These are phyloP conservation scores for Trametes sanguinea DNA, from an alignment of 768 basidiomycete species.

Conservation along the genomic window DNA sequence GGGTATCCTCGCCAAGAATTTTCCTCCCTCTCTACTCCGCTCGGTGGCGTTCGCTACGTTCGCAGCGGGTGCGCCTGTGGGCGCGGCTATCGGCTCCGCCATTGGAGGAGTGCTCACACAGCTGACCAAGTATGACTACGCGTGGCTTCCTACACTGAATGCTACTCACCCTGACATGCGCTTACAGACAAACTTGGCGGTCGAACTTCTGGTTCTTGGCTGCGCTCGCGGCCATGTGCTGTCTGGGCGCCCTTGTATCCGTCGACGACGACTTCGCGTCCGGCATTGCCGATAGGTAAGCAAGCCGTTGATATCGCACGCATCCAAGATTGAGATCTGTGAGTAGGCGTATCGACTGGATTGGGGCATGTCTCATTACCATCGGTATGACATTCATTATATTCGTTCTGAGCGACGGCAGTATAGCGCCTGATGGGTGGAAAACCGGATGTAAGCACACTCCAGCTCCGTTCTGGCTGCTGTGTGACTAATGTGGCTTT, in stretches of 20 bases:
- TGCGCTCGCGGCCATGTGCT: constrained; percentile 54
- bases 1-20: constrained; percentile 80
- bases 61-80: constrained; percentile 82
- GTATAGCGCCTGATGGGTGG: constrained; percentile 62
- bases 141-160: background rate
- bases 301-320: background rate
- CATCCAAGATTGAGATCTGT: too few relatives aligned
- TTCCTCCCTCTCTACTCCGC: constrained; percentile 67
- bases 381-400: constrained; percentile 67
- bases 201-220: constrained; percentile 61
- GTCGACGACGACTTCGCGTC: constrained; percentile 58
- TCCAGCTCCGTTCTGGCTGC: constrained; percentile 18
- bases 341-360: constrained; percentile 64
- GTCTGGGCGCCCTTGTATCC: constrained; percentile 54
- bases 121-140: constrained; percentile 37
- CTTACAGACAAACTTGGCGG: constrained; percentile 56
- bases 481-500: constrained; percentile 8
- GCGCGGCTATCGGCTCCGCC: constrained; percentile 67
- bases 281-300: constrained; percentile 30
- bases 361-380: constrained; percentile 69
- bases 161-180: background rate
- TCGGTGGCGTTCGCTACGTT: constrained; percentile 83
- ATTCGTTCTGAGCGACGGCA: constrained; percentile 72
- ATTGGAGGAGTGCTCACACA: constrained; percentile 76
- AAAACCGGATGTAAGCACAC: constrained; percentile 49